Evolutionary conservation across 2,329 filamentous ascomycete species (phyloP).

Genomic region (Macroventuria anomochaeta): DNA sequence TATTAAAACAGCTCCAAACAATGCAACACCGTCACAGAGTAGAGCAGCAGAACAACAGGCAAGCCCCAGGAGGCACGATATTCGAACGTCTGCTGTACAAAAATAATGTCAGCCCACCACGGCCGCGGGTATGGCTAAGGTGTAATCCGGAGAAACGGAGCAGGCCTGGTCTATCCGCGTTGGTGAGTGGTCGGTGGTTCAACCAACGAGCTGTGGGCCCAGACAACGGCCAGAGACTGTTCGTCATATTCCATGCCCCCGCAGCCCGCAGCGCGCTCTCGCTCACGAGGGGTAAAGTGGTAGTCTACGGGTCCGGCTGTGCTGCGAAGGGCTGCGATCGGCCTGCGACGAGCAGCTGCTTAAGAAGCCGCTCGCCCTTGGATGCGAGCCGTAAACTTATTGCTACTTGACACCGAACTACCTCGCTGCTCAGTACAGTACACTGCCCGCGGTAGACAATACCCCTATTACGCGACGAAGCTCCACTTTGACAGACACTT

Average conservation of each 20-base stretch:
- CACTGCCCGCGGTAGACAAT: constrained; percentile 1
- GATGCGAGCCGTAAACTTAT: neutral
- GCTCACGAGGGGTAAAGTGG: constrained; percentile 34
- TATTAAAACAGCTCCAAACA: neutral
- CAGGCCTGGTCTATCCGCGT: constrained; percentile 22
- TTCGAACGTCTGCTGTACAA: neutral
- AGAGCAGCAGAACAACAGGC: neutral
- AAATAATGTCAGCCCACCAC: constrained; percentile 16
- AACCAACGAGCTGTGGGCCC: constrained; percentile 31
- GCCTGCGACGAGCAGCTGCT: constrained; percentile 12
- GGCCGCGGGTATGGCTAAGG: constrained; percentile 25
- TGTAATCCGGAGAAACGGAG: constrained; percentile 39
- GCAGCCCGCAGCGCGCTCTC: constrained; percentile 23
- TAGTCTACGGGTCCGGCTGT: constrained; percentile 16
- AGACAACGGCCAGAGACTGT: constrained; percentile 35
- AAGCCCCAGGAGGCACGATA: neutral
- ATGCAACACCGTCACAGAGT: neutral
- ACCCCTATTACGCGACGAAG: constrained; percentile 19
- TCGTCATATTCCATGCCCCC: constrained; percentile 47
- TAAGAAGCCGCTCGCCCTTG: constrained; percentile 34
- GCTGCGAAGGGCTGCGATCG: constrained; percentile 14
- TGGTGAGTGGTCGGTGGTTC: constrained; percentile 25
- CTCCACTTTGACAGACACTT: constrained; percentile 35
- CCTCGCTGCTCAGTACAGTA: neutral
- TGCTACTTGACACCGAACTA: neutral